Base-by-base conservation (phyloP, 2,329 filamentous ascomycete species). In the Verticillium isaacii region DNA sequence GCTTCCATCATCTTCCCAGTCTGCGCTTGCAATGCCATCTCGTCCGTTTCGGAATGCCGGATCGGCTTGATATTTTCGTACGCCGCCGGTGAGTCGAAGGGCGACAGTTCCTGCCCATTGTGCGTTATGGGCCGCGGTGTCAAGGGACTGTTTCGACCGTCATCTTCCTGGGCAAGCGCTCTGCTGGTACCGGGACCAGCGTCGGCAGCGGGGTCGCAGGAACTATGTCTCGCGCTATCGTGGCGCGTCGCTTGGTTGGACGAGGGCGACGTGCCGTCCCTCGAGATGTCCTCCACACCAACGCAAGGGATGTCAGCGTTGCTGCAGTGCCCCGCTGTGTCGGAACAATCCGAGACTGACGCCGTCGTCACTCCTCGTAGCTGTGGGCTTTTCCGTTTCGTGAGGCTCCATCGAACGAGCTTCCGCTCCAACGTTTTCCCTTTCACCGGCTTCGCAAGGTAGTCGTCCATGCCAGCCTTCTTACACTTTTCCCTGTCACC, bases 401-500 rank as follows among this genome's bases (percentile, higher is more conserved):
- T 66, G 68, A 68, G 81, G 19, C 80, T 84, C 89, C 89, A 92
- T 61, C 89, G 85, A 25, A 91, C 77, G 45, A 92, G 80, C 87
- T 90, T 92, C 67, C 79, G 84, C 72, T 92, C 89, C 8, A 92
- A 74, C 5, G 86, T 82, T 59, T 83, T 82, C 66, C 87, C 85
- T 67, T 88, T 89, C 50, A 92, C 89, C 1, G 89, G 90, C 69
- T 91, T 91, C n/a, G 86, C 79, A 11, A 91, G 77, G 68, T 91
- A 89, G 69, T 91, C 89, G 66, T 92, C 89, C 90, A 92, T 92
- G 36, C 90, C 90, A 9, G 89, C 88, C 64, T 82, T 82, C 63
- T 85, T 83, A 70, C 89, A 92, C 70, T 91, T 92, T 70, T 92
- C 89, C 57, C 83, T 80, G 68, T 93, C 90, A 5, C 90, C 90